phyloP scores from a whole-genome alignment of 179 eudicot genomes.

The Beta corolliflora region DNA sequence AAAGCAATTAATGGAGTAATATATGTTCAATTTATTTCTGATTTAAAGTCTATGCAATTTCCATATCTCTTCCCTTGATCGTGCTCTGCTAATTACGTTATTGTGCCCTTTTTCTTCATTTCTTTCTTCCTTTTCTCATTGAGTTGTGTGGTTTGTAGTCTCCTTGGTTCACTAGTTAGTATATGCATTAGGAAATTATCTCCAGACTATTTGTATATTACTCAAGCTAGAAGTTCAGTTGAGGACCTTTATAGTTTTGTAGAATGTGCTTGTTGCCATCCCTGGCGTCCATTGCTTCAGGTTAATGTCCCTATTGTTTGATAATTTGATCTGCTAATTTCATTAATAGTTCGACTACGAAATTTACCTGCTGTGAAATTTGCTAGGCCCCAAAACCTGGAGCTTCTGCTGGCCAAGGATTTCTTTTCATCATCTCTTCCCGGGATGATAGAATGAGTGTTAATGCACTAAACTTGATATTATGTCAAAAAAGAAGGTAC shows the following conservation, averaged over 20 bases:
- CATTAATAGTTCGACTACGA: neutral
- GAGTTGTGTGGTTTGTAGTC: neutral
- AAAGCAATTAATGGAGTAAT: too few relatives aligned
- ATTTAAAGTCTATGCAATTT: neutral
- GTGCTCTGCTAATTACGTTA: neutral
- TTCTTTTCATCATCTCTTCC: slow-evolving; percentile 81
- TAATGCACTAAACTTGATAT: slow-evolving; percentile 54
- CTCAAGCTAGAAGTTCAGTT: too few relatives aligned
- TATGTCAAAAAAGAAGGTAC: slow-evolving; percentile 84
- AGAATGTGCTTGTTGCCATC: too few relatives aligned
- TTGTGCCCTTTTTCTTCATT: neutral
- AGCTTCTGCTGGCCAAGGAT: slow-evolving; percentile 67
- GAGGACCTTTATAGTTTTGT: too few relatives aligned
- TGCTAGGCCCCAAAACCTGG: slow-evolving; percentile 77
- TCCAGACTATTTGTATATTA: too few relatives aligned
- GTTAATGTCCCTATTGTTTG: slow-evolving; percentile 35
- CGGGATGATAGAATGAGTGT: slow-evolving; percentile 61
- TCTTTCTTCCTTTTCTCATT: neutral
- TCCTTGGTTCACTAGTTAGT: neutral
- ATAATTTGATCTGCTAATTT: neutral
- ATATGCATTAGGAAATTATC: neutral
- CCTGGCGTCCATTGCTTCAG: too few relatives aligned
- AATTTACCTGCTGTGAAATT: slow-evolving; percentile 25
- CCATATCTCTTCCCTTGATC: neutral
- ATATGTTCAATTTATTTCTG: neutral